Evolutionary conservation across 129 eudicot genomes (phyloP).

Genomic region (Daucus carota): DNA sequence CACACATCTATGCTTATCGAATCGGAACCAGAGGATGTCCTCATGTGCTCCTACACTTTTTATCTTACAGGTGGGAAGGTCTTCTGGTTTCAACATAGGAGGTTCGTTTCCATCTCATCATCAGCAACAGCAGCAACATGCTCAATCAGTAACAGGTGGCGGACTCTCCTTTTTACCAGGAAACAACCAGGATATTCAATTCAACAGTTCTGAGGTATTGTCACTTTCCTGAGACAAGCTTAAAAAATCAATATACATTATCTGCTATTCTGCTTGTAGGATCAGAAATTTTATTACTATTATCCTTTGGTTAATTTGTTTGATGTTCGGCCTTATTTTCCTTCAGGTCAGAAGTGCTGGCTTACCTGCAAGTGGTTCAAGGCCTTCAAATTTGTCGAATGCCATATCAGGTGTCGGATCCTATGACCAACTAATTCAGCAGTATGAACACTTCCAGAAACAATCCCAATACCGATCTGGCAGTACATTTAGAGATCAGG

Average conservation of each 20-base stretch:
- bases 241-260: neutral
- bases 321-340: neutral
- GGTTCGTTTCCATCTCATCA: conserved; percentile 70
- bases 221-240: neutral
- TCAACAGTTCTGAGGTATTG: conserved; percentile 66
- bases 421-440: conserved; percentile 65
- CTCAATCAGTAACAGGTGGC: conserved; percentile 50
- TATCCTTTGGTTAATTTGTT: conserved; percentile 6
- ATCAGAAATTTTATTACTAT: neutral
- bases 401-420: conserved; percentile 46
- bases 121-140: conserved; percentile 68
- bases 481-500: conserved; percentile 67
- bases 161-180: conserved; percentile 51
- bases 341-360: conserved; percentile 40
- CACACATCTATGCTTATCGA: neutral
- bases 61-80: conserved; percentile 65
- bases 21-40: neutral
- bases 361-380: conserved; percentile 42
- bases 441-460: conserved; percentile 77
- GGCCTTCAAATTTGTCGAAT: conserved; percentile 42
- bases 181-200: conserved; percentile 68
- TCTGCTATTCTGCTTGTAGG: neutral
- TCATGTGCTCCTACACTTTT: neutral
- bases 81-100: conserved; percentile 62
- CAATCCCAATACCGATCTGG: conserved; percentile 65